Base-by-base conservation (phyloP, 2,329 filamentous ascomycete genomes). In the Colletotrichum sp. region DNA sequence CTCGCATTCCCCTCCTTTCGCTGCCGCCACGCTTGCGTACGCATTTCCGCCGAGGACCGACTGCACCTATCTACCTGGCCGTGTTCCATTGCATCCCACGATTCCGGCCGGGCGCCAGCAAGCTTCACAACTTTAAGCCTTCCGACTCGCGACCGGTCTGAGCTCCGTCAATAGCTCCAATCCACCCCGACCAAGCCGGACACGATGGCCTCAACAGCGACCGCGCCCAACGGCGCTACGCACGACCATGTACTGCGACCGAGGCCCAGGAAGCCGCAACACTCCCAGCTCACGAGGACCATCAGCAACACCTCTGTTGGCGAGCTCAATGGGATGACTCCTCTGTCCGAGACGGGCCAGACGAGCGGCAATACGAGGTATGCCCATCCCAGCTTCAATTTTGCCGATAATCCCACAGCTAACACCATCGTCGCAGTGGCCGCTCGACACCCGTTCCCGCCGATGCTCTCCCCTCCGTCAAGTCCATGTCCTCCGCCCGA, bases 391-490 rank as follows among this genome's bases (percentile, higher is more conserved):
- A 6, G 6, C 30, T 9, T 32, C 11, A 13, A 29, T 19, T 9
- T 8, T 8, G 22, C 32, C 55, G 22, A 25, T 32, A 11, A 49
- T 9, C 25, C 27, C 13, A 32, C 13, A 6, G 36, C 73, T 76
- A 62, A 72, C 61, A 59, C 11, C 29, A 16, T 63, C 39, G 22
- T 67, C 32, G 16, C 79, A 98, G 95, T 85, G 95, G 95, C 76
- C 91, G 92, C 75, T 96, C 95, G 16, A 98, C 96, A 6, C 96
- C 96, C 59, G 86, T 98, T 64, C 93, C 96, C 70, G 90, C 93
- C 80, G 96, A 99, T 90, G 97, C 97, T 13, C 97, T 95, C n/a
- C 96, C 96, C 2, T 99, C 96, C 1, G 92, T 94, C 73, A 94
- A 96, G 80, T 96, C 94, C 49, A 93, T 98, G 77, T 98, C 95